Conservation (phyloP, 2,329 filamentous ascomycete genomes). For the Trichoderma simmonsii region DNA sequence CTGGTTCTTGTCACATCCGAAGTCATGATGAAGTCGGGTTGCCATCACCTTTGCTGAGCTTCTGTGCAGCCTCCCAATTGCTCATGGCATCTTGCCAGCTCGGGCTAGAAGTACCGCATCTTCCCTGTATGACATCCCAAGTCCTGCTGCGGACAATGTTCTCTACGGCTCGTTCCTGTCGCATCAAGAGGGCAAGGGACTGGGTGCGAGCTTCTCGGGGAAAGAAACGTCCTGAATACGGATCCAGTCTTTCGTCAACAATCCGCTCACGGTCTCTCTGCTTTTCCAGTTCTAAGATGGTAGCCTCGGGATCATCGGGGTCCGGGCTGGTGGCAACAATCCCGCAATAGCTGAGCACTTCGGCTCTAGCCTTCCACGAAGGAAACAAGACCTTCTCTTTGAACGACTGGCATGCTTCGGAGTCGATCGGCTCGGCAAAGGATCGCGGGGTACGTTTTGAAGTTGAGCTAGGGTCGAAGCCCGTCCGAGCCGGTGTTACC, state of each 20-base stretch:
- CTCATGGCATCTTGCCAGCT: conserved; percentile 65
- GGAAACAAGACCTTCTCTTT: conserved; percentile 78
- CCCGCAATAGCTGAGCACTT: conserved; percentile 86
- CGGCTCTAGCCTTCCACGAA: conserved; percentile 78
- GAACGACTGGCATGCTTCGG: conserved; percentile 65
- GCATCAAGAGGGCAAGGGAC: conserved; percentile 66
- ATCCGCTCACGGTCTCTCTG: conserved; percentile 67
- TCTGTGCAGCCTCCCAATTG: conserved; percentile 52
- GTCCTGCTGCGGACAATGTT: conserved; percentile 75
- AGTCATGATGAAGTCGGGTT: not conserved
- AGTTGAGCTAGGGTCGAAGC: conserved; percentile 80
- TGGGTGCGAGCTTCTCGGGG: conserved; percentile 77
- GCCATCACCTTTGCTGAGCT: conserved; percentile 9
- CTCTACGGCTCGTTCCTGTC: conserved; percentile 75
- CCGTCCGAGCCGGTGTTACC: conserved; percentile 65
- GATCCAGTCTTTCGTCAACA: conserved; percentile 86
- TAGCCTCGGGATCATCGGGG: conserved; percentile 76
- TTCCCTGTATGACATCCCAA: conserved; percentile 73
- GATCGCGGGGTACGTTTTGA: conserved; percentile 56
- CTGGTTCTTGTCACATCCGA: not conserved
- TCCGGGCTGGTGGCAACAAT: conserved; percentile 84
- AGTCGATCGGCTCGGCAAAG: conserved; percentile 53
- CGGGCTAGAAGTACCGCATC: conserved; percentile 59
- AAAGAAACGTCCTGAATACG: conserved; percentile 83
- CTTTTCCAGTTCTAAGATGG: conserved; percentile 67